Percentiles rank a stretch among this genome's conserved stretches.
These are phyloP conservation scores for Neonectria punicea DNA, from an alignment of 2,329 filamentous ascomycete genomes.

Conservation along the genomic window DNA sequence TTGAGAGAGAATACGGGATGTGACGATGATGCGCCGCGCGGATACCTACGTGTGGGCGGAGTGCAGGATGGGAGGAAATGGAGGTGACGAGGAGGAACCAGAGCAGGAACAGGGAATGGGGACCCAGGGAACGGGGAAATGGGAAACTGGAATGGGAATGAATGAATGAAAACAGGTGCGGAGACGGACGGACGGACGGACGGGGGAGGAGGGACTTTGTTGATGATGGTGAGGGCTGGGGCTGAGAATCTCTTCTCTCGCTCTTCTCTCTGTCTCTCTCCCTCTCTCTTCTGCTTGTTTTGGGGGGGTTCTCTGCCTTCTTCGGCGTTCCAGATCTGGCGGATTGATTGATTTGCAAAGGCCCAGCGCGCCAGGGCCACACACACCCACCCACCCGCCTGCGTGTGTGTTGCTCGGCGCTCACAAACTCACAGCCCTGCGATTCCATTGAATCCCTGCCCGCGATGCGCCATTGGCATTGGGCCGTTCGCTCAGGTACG, in stretches of 20 bases:
- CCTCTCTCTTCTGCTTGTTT: neutral
- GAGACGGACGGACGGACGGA: neutral
- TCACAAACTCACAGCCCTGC: neutral
- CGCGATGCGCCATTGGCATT: neutral
- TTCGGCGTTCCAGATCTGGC: neutral
- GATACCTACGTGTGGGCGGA: neutral
- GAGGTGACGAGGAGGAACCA: neutral
- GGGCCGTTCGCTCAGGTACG: neutral
- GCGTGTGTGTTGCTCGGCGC: neutral
- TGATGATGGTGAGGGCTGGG: neutral
- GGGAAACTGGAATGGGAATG: neutral
- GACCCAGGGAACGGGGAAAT: neutral
- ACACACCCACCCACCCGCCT: neutral
- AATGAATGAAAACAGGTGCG: neutral
- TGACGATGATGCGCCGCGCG: slow-evolving; percentile 21
- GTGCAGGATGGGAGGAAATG: neutral
- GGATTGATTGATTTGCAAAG: neutral
- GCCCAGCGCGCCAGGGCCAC: neutral
- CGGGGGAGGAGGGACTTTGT: neutral
- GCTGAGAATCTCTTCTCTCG: neutral
- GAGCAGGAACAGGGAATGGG: too few relatives aligned
- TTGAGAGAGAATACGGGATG: slow-evolving; percentile 24
- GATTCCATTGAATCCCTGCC: neutral
- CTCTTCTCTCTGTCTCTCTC: too few relatives aligned
- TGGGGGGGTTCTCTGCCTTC: neutral